Conservation (phyloP, 2,329 filamentous ascomycete species). For the Cadophora sp. region DNA sequence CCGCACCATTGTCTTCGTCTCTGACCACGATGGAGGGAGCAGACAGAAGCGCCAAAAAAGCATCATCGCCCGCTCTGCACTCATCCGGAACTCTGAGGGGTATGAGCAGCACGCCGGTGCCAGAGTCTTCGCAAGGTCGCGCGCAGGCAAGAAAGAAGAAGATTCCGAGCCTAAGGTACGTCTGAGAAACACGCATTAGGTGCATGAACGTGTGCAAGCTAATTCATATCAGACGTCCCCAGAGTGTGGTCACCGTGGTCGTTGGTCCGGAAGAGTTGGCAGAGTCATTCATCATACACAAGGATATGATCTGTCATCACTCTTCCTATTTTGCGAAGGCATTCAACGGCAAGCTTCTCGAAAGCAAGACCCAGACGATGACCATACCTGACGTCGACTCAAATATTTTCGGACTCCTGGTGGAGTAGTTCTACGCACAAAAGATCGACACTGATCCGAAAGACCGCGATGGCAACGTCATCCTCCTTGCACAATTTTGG, state of each 20-base stretch:
- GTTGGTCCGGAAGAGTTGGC: neutral
- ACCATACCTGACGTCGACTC: constrained; percentile 17
- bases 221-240: neutral
- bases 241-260: neutral
- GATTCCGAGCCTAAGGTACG: constrained; percentile 7
- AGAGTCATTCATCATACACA: constrained; percentile 22
- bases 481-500: constrained; percentile 13
- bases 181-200: neutral
- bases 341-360: constrained; percentile 17
- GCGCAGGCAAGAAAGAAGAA: neutral
- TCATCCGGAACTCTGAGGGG: neutral
- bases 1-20: constrained; percentile 1
- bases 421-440: constrained; percentile 23
- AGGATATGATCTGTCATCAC: constrained; percentile 24
- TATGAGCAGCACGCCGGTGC: neutral
- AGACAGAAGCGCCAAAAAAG: neutral
- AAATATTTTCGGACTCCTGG: constrained; percentile 9
- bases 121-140: neutral
- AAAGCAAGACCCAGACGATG: constrained; percentile 19
- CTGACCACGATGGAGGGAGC: neutral
- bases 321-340: constrained; percentile 23
- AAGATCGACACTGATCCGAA: neutral
- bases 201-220: neutral
- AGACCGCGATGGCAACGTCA: neutral
- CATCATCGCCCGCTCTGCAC: neutral